Conservation (phyloP, 2,329 filamentous ascomycete genomes). For the Pseudocercospora eumusae region DNA sequence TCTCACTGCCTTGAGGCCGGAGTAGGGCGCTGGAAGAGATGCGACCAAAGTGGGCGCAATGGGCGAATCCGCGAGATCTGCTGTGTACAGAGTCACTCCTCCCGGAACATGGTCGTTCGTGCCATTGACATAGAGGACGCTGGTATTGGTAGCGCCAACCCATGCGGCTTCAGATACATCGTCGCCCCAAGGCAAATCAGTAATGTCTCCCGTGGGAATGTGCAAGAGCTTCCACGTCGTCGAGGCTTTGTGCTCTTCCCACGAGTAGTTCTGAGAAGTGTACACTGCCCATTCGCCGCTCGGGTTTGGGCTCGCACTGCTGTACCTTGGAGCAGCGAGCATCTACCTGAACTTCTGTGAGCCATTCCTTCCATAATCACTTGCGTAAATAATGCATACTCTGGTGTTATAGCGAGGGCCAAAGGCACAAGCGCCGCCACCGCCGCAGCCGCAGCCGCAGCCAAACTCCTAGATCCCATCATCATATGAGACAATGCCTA, state of each 20-base stretch:
- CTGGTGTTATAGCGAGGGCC: slow-evolving; percentile 21
- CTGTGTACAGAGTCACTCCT: slow-evolving; percentile 44
- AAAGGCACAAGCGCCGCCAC: slow-evolving; percentile 11
- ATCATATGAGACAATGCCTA: neutral
- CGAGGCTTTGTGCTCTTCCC: slow-evolving; percentile 28
- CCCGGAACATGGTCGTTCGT: slow-evolving; percentile 30
- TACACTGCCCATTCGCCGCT: slow-evolving; percentile 39
- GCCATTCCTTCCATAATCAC: neutral
- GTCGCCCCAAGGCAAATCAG: slow-evolving; percentile 26
- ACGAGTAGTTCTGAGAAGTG: slow-evolving; percentile 31
- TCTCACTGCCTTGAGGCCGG: slow-evolving; percentile 41
- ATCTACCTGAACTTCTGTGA: slow-evolving; percentile 29
- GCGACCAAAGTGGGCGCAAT: slow-evolving; percentile 35
- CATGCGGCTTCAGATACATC: slow-evolving; percentile 36
- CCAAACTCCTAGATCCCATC: neutral
- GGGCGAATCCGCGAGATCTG: slow-evolving; percentile 36
- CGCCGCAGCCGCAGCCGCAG: slow-evolving; percentile 9
- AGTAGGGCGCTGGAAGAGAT: slow-evolving; percentile 40
- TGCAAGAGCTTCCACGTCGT: slow-evolving; percentile 32
- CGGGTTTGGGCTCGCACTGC: slow-evolving; percentile 28
- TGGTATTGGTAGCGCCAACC: slow-evolving; percentile 37
- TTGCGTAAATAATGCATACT: slow-evolving; percentile 14
- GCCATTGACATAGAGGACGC: slow-evolving; percentile 36
- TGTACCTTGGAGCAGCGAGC: slow-evolving; percentile 35
- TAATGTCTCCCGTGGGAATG: slow-evolving; percentile 29